Evolutionary conservation across 345 rosid genomes (phyloP).

Genomic region (Populus alba): DNA sequence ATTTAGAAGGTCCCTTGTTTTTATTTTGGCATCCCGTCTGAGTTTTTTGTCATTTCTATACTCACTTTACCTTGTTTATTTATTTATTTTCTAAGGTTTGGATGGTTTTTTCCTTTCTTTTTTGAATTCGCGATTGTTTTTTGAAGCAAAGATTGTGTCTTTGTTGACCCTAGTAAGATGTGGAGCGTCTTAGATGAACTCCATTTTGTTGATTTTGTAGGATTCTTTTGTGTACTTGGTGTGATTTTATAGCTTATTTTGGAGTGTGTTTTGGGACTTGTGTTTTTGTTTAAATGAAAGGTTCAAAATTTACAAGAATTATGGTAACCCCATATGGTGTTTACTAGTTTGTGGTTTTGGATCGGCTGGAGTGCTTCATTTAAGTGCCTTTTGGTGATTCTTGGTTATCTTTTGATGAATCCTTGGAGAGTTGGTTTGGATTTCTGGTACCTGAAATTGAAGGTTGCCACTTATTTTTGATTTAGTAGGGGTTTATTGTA

Average conservation of each 20-base stretch:
- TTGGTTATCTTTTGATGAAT: conserved; percentile 9
- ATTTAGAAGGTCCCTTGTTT: background rate
- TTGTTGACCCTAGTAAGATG: background rate
- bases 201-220: background rate
- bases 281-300: background rate
- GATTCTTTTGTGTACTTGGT: background rate
- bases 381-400: background rate
- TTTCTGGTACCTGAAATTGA: background rate
- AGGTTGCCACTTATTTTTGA: background rate
- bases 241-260: background rate
- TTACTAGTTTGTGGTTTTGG: background rate
- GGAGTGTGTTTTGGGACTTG: background rate
- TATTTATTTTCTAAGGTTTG: background rate
- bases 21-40: background rate
- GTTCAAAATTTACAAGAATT: background rate
- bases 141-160: background rate
- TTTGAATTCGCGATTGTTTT: background rate
- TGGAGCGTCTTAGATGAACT: background rate
- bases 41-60: background rate
- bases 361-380: background rate
- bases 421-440: background rate
- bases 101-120: background rate
- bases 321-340: background rate
- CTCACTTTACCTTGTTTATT: background rate
- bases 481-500: background rate